These are phyloP conservation scores for Ramularia collo-cygni DNA, from an alignment of 2,329 filamentous ascomycete genomes.

Conservation along the genomic window DNA sequence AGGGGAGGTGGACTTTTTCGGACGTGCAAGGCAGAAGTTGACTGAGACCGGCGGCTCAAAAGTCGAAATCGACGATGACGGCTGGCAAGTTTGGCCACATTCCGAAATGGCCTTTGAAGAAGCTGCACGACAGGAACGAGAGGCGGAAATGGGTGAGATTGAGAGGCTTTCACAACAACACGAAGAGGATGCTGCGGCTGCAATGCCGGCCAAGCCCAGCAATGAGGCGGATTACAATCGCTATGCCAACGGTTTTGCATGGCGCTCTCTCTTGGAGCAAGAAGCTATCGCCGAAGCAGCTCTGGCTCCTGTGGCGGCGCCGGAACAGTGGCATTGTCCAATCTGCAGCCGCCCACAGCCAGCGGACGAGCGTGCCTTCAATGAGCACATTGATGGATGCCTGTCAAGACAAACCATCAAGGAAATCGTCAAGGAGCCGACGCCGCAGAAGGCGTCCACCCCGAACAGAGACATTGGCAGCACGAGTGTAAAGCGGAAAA, in stretches of 20 bases:
- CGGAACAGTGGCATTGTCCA: conserved; percentile 71
- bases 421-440: conserved; percentile 60
- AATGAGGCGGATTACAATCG: conserved; percentile 20
- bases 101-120: conserved; percentile 52
- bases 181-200: conserved; percentile 20
- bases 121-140: conserved; percentile 52
- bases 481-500: conserved; percentile 23
- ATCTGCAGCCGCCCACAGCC: conserved; percentile 73
- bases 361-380: conserved; percentile 71
- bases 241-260: conserved; percentile 29
- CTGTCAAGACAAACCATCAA: conserved; percentile 80
- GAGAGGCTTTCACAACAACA: conserved; percentile 57
- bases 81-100: conserved; percentile 64
- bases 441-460: conserved; percentile 1
- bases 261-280: conserved; percentile 28
- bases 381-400: conserved; percentile 87
- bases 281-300: conserved; percentile 24
- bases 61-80: conserved; percentile 39
- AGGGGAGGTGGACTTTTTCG: conserved; percentile 73
- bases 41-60: conserved; percentile 28
- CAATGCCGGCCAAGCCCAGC: conserved; percentile 17
- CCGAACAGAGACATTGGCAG: not conserved
- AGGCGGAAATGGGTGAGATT: conserved; percentile 55
- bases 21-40: conserved; percentile 33
- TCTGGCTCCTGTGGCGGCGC: conserved; percentile 6